Evolutionary conservation across 2,329 filamentous ascomycete species (phyloP), one percentile per base, ranked within the genome.

Genomic region (Colletotrichum truncatum): DNA sequence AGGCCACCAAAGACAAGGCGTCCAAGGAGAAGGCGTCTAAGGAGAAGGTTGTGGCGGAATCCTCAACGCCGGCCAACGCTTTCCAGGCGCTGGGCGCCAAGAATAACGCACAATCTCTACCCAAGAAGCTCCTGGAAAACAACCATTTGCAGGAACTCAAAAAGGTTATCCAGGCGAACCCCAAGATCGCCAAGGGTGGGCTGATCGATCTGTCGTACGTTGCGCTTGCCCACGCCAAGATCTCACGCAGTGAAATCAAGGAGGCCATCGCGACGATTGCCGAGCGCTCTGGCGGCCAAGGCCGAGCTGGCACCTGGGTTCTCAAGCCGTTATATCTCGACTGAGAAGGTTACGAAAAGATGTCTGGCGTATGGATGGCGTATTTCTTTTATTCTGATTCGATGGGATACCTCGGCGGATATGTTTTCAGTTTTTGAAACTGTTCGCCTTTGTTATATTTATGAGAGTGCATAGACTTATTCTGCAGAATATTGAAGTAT

Each of bases 121-220:
- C 68, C 6, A 58, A 60, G 55, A 67, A 62, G 69, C 67, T 30
- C 46, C 77, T 80, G 66, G 68, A 75, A 4, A 67, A 69, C 16
- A 59, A 69, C 7, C 63, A 66, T 16, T 66, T 82, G 64, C 74
- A 80, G 56, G 78, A 79, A 28, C 72, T 82, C 54, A 82, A 82
- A 69, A 73, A 75, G 60, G 75, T 78, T 8, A 81, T 82, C 26
- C 30, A 61, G 45, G 59, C 67, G 49, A 67, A 66, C 8, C 67
- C 67, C 10, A 63, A 63, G 23, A 67, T 68, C 26, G 61, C 67
- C 59, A 67, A 67, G 45, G 58, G 65, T 14, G 67, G 67, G 28
- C 48, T 68, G 18, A 28, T 68, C 10, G 67, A 68, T 11, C 64
- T 68, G 4, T 59, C 55, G 5, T 60, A 66, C 38, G 65, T 66